These are phyloP conservation scores for Suillus variegatus DNA, from an alignment of 768 basidiomycete genomes.

Conservation along the genomic window DNA sequence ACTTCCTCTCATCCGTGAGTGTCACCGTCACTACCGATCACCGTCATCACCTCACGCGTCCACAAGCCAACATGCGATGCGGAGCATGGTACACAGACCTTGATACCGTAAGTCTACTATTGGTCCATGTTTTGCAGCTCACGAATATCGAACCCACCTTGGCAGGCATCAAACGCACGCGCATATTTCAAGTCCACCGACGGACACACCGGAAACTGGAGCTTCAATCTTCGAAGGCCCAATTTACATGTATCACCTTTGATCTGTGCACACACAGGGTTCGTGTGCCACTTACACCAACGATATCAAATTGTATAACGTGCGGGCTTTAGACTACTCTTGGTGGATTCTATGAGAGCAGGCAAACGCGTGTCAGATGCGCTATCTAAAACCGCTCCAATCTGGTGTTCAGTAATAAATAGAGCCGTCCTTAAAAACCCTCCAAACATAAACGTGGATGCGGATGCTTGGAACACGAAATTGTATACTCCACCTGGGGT, in stretches of 20 bases:
- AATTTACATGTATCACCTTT: slow-evolving; percentile 78
- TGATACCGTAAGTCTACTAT: slow-evolving; percentile 42
- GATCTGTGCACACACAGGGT: slow-evolving; percentile 62
- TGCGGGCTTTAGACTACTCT: slow-evolving; percentile 53
- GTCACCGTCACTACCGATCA: not conserved
- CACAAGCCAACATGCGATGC: slow-evolving; percentile 84
- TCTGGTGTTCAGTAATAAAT: slow-evolving; percentile 93
- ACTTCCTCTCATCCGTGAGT: slow-evolving; percentile 60
- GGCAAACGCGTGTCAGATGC: slow-evolving; percentile 96
- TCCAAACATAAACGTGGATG: not conserved
- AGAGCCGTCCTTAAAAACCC: slow-evolving; percentile 43
- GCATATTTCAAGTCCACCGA: slow-evolving; percentile 95
- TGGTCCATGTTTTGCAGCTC: not conserved
- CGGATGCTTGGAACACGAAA: slow-evolving; percentile 48
- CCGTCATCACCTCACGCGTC: not conserved
- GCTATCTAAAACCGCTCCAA: slow-evolving; percentile 88
- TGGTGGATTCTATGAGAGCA: slow-evolving; percentile 91
- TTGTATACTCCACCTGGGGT: slow-evolving; percentile 72
- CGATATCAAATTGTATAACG: slow-evolving; percentile 5
- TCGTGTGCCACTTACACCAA: not conserved
- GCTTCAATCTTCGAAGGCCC: slow-evolving; percentile 79
- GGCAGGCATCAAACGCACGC: slow-evolving; percentile 17
- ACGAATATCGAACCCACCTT: slow-evolving; percentile 10
- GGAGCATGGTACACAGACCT: slow-evolving; percentile 94
- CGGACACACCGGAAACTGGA: slow-evolving; percentile 84